Percentiles rank a stretch among this genome's conserved stretches.
These are phyloP conservation scores for Phascolomyces articulosus DNA, from an alignment of 371 early-diverging fungal species.

Conservation along the genomic window DNA sequence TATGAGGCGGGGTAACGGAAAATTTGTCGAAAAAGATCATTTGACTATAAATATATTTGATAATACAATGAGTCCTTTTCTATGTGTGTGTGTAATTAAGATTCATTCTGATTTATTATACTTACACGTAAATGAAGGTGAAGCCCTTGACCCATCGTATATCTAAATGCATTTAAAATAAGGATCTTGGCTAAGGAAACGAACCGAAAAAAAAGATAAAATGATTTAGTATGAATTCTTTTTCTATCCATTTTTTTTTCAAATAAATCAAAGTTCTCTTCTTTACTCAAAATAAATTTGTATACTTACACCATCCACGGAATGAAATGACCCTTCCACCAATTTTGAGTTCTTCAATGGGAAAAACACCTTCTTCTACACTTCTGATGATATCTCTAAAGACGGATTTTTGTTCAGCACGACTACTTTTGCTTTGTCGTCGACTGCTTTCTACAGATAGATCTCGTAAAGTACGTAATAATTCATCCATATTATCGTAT, in stretches of 20 bases:
- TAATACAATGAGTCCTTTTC: no score
- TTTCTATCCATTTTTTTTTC: no score
- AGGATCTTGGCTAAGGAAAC: constrained; percentile 36
- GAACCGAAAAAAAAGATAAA: not conserved
- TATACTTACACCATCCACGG: constrained; percentile 55
- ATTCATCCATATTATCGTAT: constrained; percentile 61
- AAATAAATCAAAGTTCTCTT: no score
- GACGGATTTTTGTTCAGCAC: constrained; percentile 66
- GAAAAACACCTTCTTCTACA: constrained; percentile 62
- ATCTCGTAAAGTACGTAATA: constrained; percentile 55
- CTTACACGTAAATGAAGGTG: constrained; percentile 35
- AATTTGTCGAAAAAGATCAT: constrained; percentile 32
- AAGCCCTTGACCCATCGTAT: constrained; percentile 37
- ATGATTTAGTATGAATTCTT: no score
- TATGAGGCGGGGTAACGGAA: constrained; percentile 28
- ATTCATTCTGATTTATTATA: no score
- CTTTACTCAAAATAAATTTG: no score
- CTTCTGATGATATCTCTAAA: constrained; percentile 71
- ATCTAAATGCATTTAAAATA: constrained; percentile 33
- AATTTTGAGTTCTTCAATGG: constrained; percentile 56
- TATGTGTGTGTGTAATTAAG: no score
- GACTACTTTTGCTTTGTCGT: constrained; percentile 63
- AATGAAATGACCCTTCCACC: constrained; percentile 35
- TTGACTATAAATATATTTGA: constrained; percentile 15
- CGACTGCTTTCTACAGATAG: constrained; percentile 65